Evolutionary conservation across 768 basidiomycete genomes (phyloP).

Genomic region (Rhizopogon vesiculosus): DNA sequence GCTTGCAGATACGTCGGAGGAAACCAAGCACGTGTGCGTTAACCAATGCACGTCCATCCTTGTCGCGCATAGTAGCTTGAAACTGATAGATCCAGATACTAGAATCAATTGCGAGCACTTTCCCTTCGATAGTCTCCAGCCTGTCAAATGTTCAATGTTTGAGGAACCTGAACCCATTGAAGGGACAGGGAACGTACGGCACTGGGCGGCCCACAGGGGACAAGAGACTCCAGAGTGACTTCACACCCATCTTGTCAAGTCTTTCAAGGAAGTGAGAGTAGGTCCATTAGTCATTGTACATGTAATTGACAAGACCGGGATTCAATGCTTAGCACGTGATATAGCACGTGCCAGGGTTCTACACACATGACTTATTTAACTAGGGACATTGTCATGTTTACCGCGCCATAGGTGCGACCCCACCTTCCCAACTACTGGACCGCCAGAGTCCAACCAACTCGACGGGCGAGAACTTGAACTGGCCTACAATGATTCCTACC

Average conservation of each 20-base stretch:
- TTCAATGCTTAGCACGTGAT: neutral
- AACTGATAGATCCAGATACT: slow-evolving; percentile 99
- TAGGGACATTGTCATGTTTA: too few species aligned
- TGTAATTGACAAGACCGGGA: neutral
- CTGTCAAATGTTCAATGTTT: slow-evolving; percentile 33
- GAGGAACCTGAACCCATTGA: slow-evolving; percentile 1
- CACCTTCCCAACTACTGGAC: too few species aligned
- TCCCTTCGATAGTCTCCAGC: slow-evolving; percentile 93
- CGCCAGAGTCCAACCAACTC: too few species aligned
- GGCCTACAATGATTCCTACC: too few species aligned
- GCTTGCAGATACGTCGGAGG: slow-evolving; percentile 85
- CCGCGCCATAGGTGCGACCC: too few species aligned
- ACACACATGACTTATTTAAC: too few species aligned
- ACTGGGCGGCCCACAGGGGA: slow-evolving; percentile 93
- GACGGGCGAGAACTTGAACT: too few species aligned
- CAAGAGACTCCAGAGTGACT: slow-evolving; percentile 91
- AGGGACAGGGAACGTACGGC: slow-evolving; percentile 48
- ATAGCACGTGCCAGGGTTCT: neutral
- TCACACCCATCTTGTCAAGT: slow-evolving; percentile 78
- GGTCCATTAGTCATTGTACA: neutral
- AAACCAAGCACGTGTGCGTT: slow-evolving; percentile 95
- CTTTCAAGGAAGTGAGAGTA: neutral
- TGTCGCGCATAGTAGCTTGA: slow-evolving; percentile 98
- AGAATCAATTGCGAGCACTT: slow-evolving; percentile 93
- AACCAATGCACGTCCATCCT: slow-evolving; percentile 83